Evolutionary conservation across 805 yeast species (phyloP), one percentile per base, ranked within the genome.

Genomic region (Jamesozyma jinghongensis): DNA sequence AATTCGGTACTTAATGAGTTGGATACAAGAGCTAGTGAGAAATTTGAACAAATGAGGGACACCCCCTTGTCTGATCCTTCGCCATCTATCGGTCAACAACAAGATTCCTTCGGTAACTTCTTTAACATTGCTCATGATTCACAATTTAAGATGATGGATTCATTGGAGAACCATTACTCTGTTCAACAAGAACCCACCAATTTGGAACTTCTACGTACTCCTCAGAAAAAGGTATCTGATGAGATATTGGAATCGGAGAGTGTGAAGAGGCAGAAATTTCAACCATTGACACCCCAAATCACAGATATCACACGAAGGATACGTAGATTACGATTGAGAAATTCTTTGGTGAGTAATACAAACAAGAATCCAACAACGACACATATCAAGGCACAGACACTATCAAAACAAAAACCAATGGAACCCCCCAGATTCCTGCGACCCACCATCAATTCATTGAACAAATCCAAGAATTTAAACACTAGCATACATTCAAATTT

Each of bases 1-100:
- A 52, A 48, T 18, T 61, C 59, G 16, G 67, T 64, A 2, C 44
- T 64, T 4, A 41, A 52, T 30, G 68, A 64, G 44, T 41, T 64
- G 33, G 66, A 64, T 39, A 48, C 52, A 36, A 49, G 68, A 40
- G 65, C 67, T 7, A 51, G 50, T 26, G 43, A 26, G 33, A 55
- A 49, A 30, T 41, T 46, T 33, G 45, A 47, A 33, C 40, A 47
- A 40, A 36, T 43, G 28, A 43, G 42, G 30, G 40, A 36, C 14
- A 14, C 14, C 16, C 12, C 14, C 2, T 18, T 14, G 16, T 17
- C 22, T 25, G 31, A 16, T 26, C 4, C 29, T 13, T n/a, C n/a
- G n/a, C n/a, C n/a, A n/a, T n/a, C n/a, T n/a, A n/a, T n/a, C n/a
- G n/a, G n/a, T n/a, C n/a, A n/a, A n/a, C n/a, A n/a, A n/a, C n/a